Base-by-base conservation (phyloP, 176 grass and related monocot genomes). In the Calamus simplicifolius region DNA sequence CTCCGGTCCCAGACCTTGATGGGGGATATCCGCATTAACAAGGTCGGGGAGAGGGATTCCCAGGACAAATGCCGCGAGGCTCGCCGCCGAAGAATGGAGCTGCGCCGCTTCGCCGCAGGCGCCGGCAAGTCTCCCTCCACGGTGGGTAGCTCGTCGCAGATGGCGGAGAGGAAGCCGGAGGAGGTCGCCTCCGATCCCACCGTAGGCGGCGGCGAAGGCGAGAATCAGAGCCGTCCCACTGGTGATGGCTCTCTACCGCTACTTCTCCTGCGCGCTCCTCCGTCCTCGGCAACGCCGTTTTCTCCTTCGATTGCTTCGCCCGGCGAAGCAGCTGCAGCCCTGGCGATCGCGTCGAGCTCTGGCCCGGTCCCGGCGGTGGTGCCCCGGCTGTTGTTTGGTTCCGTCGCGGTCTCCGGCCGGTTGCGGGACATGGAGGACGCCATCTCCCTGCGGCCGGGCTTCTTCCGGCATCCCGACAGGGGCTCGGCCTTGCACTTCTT, bases 371-470 rank as follows among this genome's bases (percentile, higher is more conserved):
- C 2, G 4, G 49, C 49, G 18, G 13, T 52, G 3, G 0, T 76
- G 69, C 28, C n/a, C 29, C 80, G 3, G 58, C 10, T 77, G 16
- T 54, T 75, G 56, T 97, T 91, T 71, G 92, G 92, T n/a, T 72
- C 38, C 3, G 28, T 97, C 4, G 71, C 75, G 1, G 31, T 97
- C 6, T 52, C 81, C 0, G 92, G 92, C 5, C 69, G 84, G 49
- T 72, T 78, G 75, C 68, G 87, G 16, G 79, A 80, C 35, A 97
- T 91, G 84, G 84, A 97, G 82, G 92, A 97, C 58, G 54, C 83
- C 19, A 52, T 97, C 2, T 90, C 86, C 2, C 50, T 85, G 3
- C 75, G 27, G 12, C 87, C 86, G 0, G 5, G 5, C 17, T 74
- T 96, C 5, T 80, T 56, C 79, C 35, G 58, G 16, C 77, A 75